Base-by-base conservation (phyloP, 163 green algal species). In the Chlorella variabilis region DNA sequence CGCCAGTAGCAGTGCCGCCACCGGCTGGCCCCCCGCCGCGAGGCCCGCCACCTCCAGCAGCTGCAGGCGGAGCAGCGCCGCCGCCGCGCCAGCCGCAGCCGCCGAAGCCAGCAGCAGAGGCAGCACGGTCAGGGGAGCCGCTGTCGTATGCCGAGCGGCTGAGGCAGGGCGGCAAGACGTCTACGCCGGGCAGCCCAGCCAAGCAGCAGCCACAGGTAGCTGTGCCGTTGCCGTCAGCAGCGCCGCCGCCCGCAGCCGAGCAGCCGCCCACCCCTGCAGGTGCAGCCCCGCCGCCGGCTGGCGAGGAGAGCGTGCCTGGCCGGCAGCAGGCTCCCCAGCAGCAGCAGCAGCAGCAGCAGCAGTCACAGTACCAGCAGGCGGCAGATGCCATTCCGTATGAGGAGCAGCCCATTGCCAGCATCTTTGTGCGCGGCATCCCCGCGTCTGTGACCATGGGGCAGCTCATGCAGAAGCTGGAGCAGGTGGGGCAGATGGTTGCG, bases 371-470 rank as follows among this genome's bases (percentile, higher is more conserved):
- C 18, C 54, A 63, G 54, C 18, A n/a, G 9, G 75, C 75, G 0
- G 75, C 73, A 13, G 54, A 56, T 0, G 73, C 59, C 7, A 27
- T 71, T 7, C 58, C 75, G 1, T 25, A 54, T 34, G 75, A 81
- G 23, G 75, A 81, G 18, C 75, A 66, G 25, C 51, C 66, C 36
- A 71, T 21, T 2, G 38, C 45, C 36, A 71, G 66, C 39, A 54
- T 89, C 36, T 89, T 89, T 63, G 74, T 89, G 41, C 62, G 75
- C 20, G 48, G 80, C 27, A 86, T 89, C 49, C 84, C 84, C 1
- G 45, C 65, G 29, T 67, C 71, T 39, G 80, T 92, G 27, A 86
- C 68, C 21, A 41, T 78, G 48, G 73, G 85, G 31, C 66, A 89
- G 81, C 79, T 93, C 61, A 73, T 78, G 33, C 79, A 82, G 45